Percentiles rank a stretch among this genome's conserved stretches.
Evolutionary conservation across 148 eudicot species (phyloP).

Genomic region (Vaccinium macrocarpon): DNA sequence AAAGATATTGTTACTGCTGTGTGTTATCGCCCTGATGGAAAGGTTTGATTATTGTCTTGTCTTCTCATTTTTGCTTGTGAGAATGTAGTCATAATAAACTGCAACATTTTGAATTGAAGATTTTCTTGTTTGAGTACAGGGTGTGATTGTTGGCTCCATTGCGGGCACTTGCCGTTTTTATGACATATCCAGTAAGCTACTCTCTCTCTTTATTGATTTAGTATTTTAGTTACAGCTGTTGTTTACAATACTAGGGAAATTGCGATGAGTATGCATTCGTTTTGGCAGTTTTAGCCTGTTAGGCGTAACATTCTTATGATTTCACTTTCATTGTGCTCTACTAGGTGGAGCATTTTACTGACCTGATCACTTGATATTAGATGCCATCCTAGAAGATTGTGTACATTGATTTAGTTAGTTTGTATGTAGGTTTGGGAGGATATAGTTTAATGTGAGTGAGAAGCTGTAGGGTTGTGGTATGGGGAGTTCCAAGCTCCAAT

Average conservation of each 20-base stretch:
- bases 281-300: neutral
- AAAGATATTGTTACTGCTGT: constrained; percentile 90
- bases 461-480: neutral
- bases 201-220: neutral
- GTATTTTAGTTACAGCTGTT: neutral
- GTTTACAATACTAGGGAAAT: neutral
- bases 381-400: neutral
- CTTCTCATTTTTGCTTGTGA: constrained; percentile 1
- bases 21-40: constrained; percentile 77
- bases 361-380: neutral
- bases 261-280: neutral
- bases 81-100: neutral
- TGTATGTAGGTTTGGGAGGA: neutral
- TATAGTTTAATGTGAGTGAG: neutral
- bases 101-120: neutral
- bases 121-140: constrained; percentile 42
- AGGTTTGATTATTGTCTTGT: constrained; percentile 42
- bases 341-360: neutral
- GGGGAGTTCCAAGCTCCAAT: constrained; percentile 7
- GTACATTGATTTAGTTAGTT: neutral
- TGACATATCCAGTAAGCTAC: constrained; percentile 49
- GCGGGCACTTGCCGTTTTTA: constrained; percentile 63
- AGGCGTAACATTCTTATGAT: neutral
- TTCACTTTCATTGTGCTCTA: neutral
- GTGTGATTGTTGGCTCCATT: constrained; percentile 70